phyloP scores from a whole-genome alignment of 495 filamentous ascomycete species.

The Lepraria neglecta region DNA sequence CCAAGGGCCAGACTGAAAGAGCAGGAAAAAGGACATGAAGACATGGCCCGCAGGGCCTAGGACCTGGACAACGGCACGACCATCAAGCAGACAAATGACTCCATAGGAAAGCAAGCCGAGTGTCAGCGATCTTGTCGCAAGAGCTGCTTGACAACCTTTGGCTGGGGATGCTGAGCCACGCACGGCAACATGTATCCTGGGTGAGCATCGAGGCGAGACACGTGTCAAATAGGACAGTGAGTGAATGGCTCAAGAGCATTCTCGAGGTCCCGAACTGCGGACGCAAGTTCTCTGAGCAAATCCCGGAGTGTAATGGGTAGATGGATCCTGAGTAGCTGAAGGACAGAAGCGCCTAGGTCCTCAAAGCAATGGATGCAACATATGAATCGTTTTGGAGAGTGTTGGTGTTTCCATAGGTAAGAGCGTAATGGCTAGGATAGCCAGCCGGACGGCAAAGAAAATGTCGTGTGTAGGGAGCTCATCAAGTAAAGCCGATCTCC shows the following conservation, averaged over 20 bases:
- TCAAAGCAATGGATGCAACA: too few species aligned
- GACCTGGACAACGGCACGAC: not conserved
- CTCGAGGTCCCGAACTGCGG: not conserved
- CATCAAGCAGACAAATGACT: not conserved
- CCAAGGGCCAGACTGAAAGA: not conserved
- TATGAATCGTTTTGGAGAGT: too few species aligned
- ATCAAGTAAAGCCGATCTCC: too few species aligned
- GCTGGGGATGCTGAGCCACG: too few species aligned
- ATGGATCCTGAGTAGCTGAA: not conserved
- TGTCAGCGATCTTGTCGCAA: not conserved
- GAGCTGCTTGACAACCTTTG: not conserved
- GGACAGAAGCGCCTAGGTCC: too few species aligned
- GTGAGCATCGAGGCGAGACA: conserved; percentile 10
- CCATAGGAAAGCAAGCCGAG: not conserved
- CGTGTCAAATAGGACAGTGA: conserved; percentile 10
- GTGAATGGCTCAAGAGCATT: not conserved
- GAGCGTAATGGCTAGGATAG: too few species aligned
- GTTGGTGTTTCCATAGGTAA: too few species aligned
- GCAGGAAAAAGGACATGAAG: not conserved
- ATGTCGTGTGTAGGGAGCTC: too few species aligned
- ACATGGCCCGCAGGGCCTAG: not conserved
- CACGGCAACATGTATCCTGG: not conserved
- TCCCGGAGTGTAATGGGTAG: not conserved
- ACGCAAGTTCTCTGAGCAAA: not conserved
- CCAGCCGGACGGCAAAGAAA: too few species aligned